Evolutionary conservation across 2,329 filamentous ascomycete genomes (phyloP).

Genomic region (Emmonsia crescens): DNA sequence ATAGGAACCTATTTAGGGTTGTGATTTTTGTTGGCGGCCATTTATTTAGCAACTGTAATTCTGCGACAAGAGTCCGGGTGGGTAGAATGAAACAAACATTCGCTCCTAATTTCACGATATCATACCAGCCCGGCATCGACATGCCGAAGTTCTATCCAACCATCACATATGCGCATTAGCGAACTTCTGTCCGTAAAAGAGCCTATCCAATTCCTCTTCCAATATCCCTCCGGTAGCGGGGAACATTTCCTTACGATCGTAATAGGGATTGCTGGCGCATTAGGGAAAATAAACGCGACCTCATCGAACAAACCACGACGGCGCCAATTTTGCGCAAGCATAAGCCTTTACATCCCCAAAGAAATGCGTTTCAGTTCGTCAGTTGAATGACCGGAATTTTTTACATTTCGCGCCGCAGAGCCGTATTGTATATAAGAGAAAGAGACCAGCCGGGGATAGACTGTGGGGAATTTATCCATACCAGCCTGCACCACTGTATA

Average conservation of each 20-base stretch:
- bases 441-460: not conserved
- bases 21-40: not conserved
- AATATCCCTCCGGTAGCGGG: not conserved
- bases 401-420: not conserved
- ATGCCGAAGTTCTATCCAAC: constrained; percentile 56
- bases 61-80: not conserved
- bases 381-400: not conserved
- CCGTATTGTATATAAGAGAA: not conserved
- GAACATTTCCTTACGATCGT: constrained; percentile 51
- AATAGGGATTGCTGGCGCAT: constrained; percentile 78
- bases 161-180: constrained; percentile 4
- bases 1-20: constrained; percentile 9
- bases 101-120: constrained; percentile 36
- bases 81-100: constrained; percentile 24
- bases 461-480: constrained; percentile 16
- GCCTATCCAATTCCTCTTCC: not conserved
- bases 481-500: constrained; percentile 39
- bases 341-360: constrained; percentile 42
- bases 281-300: constrained; percentile 88
- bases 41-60: not conserved
- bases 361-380: not conserved
- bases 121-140: constrained; percentile 62
- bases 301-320: constrained; percentile 69
- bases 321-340: constrained; percentile 78
- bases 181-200: not conserved